These are phyloP conservation scores for Cokeromyces recurvatus DNA, from an alignment of 371 early-diverging fungal species.

Conservation along the genomic window DNA sequence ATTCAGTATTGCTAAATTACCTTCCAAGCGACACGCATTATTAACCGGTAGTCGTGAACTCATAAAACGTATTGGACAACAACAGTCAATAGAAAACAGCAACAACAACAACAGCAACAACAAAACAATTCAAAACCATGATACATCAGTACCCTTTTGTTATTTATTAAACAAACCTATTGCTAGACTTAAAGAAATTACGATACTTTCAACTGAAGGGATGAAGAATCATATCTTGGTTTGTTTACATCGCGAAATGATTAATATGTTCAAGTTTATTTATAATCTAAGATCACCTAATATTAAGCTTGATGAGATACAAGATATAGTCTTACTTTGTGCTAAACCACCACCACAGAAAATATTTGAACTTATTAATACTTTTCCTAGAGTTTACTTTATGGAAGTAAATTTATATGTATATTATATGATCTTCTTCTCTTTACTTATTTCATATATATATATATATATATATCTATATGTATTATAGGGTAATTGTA, in stretches of 20 bases:
- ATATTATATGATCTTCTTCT: too few species aligned
- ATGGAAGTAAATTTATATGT: constrained; percentile 45
- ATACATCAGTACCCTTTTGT: constrained; percentile 36
- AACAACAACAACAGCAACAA: too few species aligned
- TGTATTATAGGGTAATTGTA: constrained; percentile 50
- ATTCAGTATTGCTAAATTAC: constrained; percentile 2
- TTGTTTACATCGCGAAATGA: constrained; percentile 38
- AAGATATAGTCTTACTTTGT: constrained; percentile 54
- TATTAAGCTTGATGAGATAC: constrained; percentile 34
- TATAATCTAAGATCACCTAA: constrained; percentile 41
- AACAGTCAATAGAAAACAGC: constrained; percentile 9
- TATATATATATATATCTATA: too few species aligned
- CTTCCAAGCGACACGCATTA: constrained; percentile 9
- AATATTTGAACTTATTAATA: constrained; percentile 40
- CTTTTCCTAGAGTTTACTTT: constrained; percentile 52
- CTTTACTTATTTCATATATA: too few species aligned
- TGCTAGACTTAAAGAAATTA: constrained; percentile 22
- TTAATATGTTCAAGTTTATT: constrained; percentile 44
- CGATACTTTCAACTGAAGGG: constrained; percentile 27
- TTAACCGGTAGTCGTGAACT: constrained; percentile 21
- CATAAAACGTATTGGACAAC: constrained; percentile 11
- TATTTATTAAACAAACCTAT: constrained; percentile 38
- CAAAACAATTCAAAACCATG: constrained; percentile 19
- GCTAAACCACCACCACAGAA: constrained; percentile 30
- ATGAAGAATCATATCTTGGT: constrained; percentile 39